Evolutionary conservation across 2,329 filamentous ascomycete genomes (phyloP), one percentile per base, ranked within the genome.

Genomic region (Fusarium napiforme): DNA sequence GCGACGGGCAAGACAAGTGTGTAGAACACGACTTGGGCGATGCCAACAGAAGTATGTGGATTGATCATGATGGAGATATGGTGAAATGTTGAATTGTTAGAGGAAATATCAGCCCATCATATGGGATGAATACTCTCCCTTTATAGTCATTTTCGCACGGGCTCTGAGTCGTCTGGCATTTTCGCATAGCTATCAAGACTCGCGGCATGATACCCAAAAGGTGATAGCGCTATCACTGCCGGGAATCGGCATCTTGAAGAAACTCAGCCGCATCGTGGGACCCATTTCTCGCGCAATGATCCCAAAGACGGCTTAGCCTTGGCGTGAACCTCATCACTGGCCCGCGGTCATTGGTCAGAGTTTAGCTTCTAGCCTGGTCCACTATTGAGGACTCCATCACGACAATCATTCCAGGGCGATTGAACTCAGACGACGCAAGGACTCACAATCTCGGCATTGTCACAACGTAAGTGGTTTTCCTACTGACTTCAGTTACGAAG

Each of bases 221-320:
- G 57, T 39, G 57, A 40, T 60, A 52, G 57, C 34, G 32, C 21
- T 5, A 2, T 39, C 0, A 2, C 12, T 36, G 11, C 26, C 43
- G 57, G 43, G 7, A 2, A 3, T 60, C 57, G 57, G 57, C 57
- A 60, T 23, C 46, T 37, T 8, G 16, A n/a, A 0, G n/a, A 28
- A 52, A 28, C 57, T 39, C 57, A 60, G 57, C 57, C 34, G 43
- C 57, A 32, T 60, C 34, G 10, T 23, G 43, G 23, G 50, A 4
- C 57, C 57, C 57, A 15, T 36, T 60, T 60, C 57, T 60, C 57
- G 57, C 57, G 14, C 57, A 52, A 52, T 60, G 43, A 60, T 60
- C 19, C 57, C 57, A 1, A 30, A 32, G 2, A 52, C 12, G 34
- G 57, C 28, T 60, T 52, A 60, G 57, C 40, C 23, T 58, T 21